Conservation (phyloP, 148 eudicot genomes). For the Fagopyrum tataricum region DNA sequence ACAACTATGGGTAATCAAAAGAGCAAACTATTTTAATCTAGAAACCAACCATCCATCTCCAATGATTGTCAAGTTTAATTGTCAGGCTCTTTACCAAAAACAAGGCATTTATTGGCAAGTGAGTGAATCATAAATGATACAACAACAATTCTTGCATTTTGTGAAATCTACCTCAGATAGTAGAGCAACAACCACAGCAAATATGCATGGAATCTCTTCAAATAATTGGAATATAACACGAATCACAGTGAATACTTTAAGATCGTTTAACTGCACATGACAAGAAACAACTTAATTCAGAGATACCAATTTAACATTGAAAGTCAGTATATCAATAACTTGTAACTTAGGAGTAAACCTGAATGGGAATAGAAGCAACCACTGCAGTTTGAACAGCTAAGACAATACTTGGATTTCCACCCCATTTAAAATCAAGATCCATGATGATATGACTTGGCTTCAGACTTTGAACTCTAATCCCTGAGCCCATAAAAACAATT, state of each 20-base stretch:
- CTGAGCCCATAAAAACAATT: too few relatives aligned
- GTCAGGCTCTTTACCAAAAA: too few relatives aligned
- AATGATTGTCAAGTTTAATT: too few relatives aligned
- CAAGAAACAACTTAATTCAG: slow-evolving; percentile 12
- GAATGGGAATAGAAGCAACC: slow-evolving; percentile 91
- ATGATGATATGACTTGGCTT: slow-evolving; percentile 80
- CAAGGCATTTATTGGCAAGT: too few relatives aligned
- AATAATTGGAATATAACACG: slow-evolving; percentile 92
- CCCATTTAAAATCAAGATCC: slow-evolving; percentile 97
- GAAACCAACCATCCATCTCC: not conserved
- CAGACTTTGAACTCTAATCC: slow-evolving; percentile 95
- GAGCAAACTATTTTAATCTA: not conserved
- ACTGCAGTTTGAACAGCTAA: slow-evolving; percentile 78
- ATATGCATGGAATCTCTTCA: slow-evolving; percentile 95
- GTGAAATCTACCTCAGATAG: slow-evolving; percentile 66
- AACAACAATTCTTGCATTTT: not conserved
- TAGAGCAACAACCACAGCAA: slow-evolving; percentile 94
- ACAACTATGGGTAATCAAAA: not conserved
- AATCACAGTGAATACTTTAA: slow-evolving; percentile 86
- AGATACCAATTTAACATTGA: not conserved
- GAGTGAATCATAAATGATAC: too few relatives aligned
- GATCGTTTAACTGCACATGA: slow-evolving; percentile 79
- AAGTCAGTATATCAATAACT: not conserved
- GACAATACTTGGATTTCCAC: slow-evolving; percentile 86
- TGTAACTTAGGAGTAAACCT: slow-evolving; percentile 40